Conservation (phyloP, 2,329 filamentous ascomycete species). For the Colletotrichum horii region DNA sequence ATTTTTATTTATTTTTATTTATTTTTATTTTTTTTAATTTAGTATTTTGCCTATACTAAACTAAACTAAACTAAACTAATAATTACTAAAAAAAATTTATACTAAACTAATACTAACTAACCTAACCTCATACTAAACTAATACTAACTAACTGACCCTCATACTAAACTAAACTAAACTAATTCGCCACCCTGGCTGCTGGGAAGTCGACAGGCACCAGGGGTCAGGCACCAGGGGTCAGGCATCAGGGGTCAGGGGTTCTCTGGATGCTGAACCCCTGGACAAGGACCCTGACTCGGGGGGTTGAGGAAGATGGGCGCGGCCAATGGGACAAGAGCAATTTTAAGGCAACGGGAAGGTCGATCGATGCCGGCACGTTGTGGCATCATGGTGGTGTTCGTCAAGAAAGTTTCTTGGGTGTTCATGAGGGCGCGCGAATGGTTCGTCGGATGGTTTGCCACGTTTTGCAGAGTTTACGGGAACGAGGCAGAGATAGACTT, state of each 20-base stretch:
- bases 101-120: too few species aligned
- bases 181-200: neutral
- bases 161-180: too few species aligned
- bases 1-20: too few species aligned
- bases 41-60: too few species aligned
- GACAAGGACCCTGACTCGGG: neutral
- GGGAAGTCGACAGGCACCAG: neutral
- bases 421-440: neutral
- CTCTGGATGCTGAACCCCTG: neutral
- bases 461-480: neutral
- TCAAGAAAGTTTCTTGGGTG: neutral
- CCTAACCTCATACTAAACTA: too few species aligned
- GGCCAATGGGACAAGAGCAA: neutral
- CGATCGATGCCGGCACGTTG: neutral
- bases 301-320: neutral
- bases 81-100: too few species aligned
- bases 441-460: neutral
- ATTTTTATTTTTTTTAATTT: too few species aligned
- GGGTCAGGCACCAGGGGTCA: neutral
- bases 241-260: neutral
- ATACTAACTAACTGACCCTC: too few species aligned
- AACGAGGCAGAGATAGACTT: neutral
- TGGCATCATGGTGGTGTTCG: neutral
- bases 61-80: too few species aligned
- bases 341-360: neutral